Evolutionary conservation across 257 asterid species (phyloP).

Genomic region (Solanum paucissectum): DNA sequence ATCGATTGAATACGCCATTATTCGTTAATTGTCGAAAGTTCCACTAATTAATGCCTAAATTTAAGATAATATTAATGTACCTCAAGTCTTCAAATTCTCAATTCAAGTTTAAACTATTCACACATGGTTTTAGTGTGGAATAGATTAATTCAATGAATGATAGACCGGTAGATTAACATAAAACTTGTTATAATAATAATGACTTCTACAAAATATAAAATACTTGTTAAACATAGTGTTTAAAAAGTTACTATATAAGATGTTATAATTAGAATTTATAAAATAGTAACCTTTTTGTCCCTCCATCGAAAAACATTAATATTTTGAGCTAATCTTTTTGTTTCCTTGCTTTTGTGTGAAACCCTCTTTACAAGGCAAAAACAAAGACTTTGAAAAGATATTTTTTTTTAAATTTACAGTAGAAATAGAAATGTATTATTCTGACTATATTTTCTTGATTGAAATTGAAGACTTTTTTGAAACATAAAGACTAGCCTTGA

Average conservation of each 20-base stretch:
- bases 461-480: background rate
- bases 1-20: no score
- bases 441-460: background rate
- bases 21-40: no score
- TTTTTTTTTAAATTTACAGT: background rate
- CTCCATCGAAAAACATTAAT: background rate
- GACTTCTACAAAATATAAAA: background rate
- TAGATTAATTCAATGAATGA: no score
- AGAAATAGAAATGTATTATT: background rate
- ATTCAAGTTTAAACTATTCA: background rate
- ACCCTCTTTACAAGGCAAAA: background rate
- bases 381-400: background rate
- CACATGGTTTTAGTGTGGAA: background rate
- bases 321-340: background rate
- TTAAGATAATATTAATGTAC: no score
- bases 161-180: no score
- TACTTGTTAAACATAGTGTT: background rate
- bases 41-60: no score
- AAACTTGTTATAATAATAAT: background rate
- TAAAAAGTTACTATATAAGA: background rate
- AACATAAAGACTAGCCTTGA: background rate
- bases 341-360: background rate
- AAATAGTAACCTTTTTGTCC: background rate
- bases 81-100: background rate
- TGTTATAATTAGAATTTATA: background rate